Evolutionary conservation across 1,139 yeast species (phyloP).

Genomic region (Blastobotrys arbuscula): DNA sequence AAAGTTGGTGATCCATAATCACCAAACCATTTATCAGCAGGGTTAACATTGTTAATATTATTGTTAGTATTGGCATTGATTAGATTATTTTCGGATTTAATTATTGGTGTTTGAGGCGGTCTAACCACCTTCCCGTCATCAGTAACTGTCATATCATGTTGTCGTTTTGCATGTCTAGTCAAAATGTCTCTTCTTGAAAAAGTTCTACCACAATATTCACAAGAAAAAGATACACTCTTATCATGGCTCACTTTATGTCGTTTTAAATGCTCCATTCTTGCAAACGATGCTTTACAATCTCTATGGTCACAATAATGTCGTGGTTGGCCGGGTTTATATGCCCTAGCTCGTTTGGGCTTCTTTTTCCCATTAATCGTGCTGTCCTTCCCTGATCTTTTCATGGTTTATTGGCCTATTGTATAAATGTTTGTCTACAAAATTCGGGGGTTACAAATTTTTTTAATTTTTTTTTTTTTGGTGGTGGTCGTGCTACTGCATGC

Average conservation of each 20-base stretch:
- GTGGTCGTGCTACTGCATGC: too few relatives aligned
- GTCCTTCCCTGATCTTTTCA: too few relatives aligned
- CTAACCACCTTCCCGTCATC: not conserved
- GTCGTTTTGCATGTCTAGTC: constrained; percentile 22
- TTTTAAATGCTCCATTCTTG: constrained; percentile 24
- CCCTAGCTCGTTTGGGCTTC: constrained; percentile 12
- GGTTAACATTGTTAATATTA: not conserved
- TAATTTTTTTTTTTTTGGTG: too few relatives aligned
- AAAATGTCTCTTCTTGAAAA: constrained; percentile 26
- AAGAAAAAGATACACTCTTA: constrained; percentile 18
- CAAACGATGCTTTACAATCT: constrained; percentile 22
- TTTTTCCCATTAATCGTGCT: too few relatives aligned
- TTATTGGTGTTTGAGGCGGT: too few relatives aligned
- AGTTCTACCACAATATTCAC: constrained; percentile 19
- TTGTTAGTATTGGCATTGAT: not conserved
- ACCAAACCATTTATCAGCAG: not conserved
- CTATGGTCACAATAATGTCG: constrained; percentile 15
- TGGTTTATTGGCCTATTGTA: too few relatives aligned
- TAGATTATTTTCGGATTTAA: too few relatives aligned
- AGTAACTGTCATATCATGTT: constrained; percentile 17
- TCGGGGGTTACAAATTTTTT: too few relatives aligned
- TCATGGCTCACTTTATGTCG: constrained; percentile 23
- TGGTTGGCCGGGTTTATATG: constrained; percentile 21
- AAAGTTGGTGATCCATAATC: constrained; percentile 17
- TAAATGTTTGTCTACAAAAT: too few relatives aligned